Evolutionary conservation across 1,139 yeast species (phyloP), one percentile per base, ranked within the genome.

Genomic region (Suhomyces bokatorum): DNA sequence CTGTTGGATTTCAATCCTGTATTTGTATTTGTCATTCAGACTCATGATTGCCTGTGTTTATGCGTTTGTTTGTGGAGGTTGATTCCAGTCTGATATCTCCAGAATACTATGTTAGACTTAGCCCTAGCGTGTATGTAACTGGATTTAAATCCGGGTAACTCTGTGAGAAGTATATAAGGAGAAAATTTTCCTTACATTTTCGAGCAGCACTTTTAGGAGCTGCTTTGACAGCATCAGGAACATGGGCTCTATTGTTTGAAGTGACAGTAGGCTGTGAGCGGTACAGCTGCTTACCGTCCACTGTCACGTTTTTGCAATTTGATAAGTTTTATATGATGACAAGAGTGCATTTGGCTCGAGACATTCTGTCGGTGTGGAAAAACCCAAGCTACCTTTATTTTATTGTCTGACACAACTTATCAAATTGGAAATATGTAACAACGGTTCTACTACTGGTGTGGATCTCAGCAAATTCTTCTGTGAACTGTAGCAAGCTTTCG

Each of bases 341-440:
- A 66, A 69, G 91, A 86, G 93, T 85, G 95, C 95, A 86, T 86
- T 86, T 86, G 95, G 93, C 95, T 86, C 95, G 93, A 86, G 93
- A 84, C 87, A 64, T 76, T 75, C 65, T 76, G 88, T 85, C 87
- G 87, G 77, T 86, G 95, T 86, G 95, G 95, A 86, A 85, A 85
- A 84, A 85, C 69, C 80, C 91, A 76, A 82, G 95, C 91, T 85
- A 85, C 91, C 91, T 85, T 73, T 74, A 57, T 64, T 32, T 63
- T 61, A 67, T 73, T 75, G 63, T 57, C 64, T 60, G 64, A 60
- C 39, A 51, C 32, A 16, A 39, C 30, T 24, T 20, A 22, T 34
- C 40, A 36, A 20, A 20, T 20, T 20, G 24, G 24, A 20, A 20
- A 20, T 20, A 20, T 20, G 24, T 20, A 8, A 6, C 24, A 12